Percentiles rank a stretch among this genome's conserved stretches.
Conservation (phyloP, 2,329 filamentous ascomycete species). For the Fusarium brevicatenulatum region DNA sequence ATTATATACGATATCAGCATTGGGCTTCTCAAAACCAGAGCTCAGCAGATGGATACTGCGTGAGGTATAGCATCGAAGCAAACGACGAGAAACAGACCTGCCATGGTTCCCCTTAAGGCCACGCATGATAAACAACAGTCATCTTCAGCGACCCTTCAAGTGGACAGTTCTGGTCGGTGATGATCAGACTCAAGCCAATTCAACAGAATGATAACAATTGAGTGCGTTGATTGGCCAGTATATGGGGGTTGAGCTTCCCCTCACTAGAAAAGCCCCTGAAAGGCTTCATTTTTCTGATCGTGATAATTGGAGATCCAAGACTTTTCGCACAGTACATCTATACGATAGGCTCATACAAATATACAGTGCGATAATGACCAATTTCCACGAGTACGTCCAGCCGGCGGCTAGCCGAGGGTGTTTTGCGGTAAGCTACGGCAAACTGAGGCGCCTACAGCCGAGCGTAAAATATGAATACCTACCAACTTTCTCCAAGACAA, state of each 20-base stretch:
- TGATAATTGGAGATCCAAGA: neutral
- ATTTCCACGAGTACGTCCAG: conserved; percentile 1
- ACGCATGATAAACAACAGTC: neutral
- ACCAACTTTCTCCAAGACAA: conserved; percentile 28
- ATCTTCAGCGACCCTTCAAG: neutral
- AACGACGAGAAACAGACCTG: neutral
- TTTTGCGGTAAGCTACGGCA: conserved; percentile 42
- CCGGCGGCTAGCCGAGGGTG: conserved; percentile 44
- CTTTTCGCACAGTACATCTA: neutral
- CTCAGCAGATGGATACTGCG: neutral
- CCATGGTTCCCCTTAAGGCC: too few species aligned
- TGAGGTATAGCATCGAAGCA: neutral
- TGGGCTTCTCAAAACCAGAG: neutral
- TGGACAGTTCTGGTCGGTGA: conserved; percentile 4
- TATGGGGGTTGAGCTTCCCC: neutral
- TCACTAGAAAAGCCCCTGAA: conserved; percentile 11
- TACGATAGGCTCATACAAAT: fast-evolving
- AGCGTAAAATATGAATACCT: conserved; percentile 39
- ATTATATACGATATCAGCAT: neutral
- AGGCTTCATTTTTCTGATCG: neutral
- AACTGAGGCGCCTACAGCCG: conserved; percentile 38
- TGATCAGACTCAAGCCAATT: neutral
- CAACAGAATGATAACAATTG: conserved; percentile 3
- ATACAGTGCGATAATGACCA: conserved; percentile 7
- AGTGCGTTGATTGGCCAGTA: conserved; percentile 16